Evolutionary conservation across 2,329 filamentous ascomycete species (phyloP).

Genomic region (Cryphonectria parasitica): DNA sequence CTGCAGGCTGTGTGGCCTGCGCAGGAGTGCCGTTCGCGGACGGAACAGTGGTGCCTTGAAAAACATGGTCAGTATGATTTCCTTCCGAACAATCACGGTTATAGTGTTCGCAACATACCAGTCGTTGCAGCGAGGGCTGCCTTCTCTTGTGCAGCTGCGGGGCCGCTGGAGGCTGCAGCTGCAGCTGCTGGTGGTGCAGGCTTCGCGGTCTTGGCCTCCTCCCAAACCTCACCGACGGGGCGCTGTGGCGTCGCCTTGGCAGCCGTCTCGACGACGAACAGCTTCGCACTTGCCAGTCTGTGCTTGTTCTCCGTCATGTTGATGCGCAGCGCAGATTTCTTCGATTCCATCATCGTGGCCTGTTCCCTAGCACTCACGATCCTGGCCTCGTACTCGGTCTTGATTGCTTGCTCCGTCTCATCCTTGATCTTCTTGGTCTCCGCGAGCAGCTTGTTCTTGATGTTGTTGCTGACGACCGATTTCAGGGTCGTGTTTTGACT

Average conservation of each 20-base stretch:
- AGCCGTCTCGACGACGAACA: conserved; percentile 78
- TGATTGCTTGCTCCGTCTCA: conserved; percentile 53
- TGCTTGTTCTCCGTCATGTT: conserved; percentile 78
- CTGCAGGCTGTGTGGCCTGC: conserved; percentile 21
- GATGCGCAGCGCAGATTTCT: conserved; percentile 73
- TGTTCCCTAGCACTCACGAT: conserved; percentile 60
- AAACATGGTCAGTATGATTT: conserved; percentile 5
- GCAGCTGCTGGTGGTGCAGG: conserved; percentile 38
- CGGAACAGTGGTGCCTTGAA: conserved; percentile 13
- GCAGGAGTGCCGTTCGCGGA: conserved; percentile 24
- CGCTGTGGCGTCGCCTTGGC: conserved; percentile 83
- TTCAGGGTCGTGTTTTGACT: conserved; percentile 60
- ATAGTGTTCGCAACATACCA: conserved; percentile 13
- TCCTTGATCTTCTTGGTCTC: conserved; percentile 65
- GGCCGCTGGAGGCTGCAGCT: conserved; percentile 31
- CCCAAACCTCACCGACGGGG: conserved; percentile 86
- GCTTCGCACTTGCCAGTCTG: conserved; percentile 68
- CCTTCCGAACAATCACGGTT: background rate
- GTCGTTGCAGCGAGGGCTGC: conserved; percentile 19
- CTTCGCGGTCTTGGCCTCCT: conserved; percentile 72
- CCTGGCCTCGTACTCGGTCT: conserved; percentile 57
- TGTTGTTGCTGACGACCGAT: conserved; percentile 62
- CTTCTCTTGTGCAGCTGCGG: conserved; percentile 23
- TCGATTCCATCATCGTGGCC: conserved; percentile 72
- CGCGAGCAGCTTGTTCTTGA: conserved; percentile 71